Evolutionary conservation across 805 yeast species (phyloP), one percentile per base, ranked within the genome.

Genomic region (Saturnispora bothae): DNA sequence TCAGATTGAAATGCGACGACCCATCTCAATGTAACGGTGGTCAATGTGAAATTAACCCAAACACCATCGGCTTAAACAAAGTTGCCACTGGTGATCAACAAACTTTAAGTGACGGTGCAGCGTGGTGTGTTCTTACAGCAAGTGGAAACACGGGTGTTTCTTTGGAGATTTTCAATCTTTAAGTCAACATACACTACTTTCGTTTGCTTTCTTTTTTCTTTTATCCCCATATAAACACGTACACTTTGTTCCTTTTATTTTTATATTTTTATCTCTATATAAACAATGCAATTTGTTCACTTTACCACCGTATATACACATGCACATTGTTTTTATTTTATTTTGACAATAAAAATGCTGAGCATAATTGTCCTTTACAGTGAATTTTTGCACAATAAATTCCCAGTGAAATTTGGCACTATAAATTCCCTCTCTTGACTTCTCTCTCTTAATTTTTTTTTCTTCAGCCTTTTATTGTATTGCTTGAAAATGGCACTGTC

Each of bases 121-220:
- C 71, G n/a, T 84, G 71, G 71, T 85, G 95, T 68, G 81, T 84
- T 37, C 80, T 83, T 35, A 83, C 94, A 32, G 94, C 84, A 26
- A 59, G 61, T 32, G 68, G 73, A 48, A 68, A 71, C 38, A 65
- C 82, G 27, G 66, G 64, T 39, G 94, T 89, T 27, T 69, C 64
- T 39, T 74, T 84, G 51, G 94, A 83, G 58, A 78, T 84, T 3
- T 85, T 84, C 49, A 66, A 56, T 28, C 33, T 53, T 12, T 52
- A 41, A 44, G 12, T 10, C 7, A 22, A 10, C 25, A n/a, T n/a
- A n/a, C n/a, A n/a, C n/a, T n/a, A n/a, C n/a, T n/a, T n/a, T n/a
- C n/a, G n/a, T n/a, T n/a, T n/a, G n/a, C n/a, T n/a, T n/a, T n/a
- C n/a, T n/a, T n/a, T n/a, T n/a, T n/a, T n/a, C n/a, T n/a, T n/a